Base-by-base conservation (phyloP, 2,329 filamentous ascomycete genomes). In the Plenodomus tracheiphilus region DNA sequence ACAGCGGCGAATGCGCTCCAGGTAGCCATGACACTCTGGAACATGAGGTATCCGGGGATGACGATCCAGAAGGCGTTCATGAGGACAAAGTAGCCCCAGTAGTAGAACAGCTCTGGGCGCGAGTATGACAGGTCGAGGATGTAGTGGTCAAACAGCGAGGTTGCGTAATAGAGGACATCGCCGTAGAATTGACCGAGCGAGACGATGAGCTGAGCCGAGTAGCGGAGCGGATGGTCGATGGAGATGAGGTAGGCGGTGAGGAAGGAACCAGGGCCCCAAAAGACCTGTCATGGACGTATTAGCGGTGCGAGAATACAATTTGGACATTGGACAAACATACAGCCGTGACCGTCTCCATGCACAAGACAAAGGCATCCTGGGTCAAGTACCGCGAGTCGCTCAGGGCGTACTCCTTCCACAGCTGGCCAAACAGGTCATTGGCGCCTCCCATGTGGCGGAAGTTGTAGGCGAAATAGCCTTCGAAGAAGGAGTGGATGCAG, bases 381-480 rank as follows among this genome's bases (percentile, higher is more conserved):
- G 87, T 91, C 60, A 96, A 77, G 66, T 96, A 96, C 37, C 91
- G 82, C 46, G 91, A 95, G 74, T 96, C 91, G 2, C 89, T 92
- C 28, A 92, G 80, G 2, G 89, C 81, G 69, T 96, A 96, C 73
- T 96, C 91, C 69, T 96, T 96, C 91, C 91, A 96, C 38, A 96
- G 78, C 75, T 96, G 90, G 2, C 87, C 89, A 47, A 92, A 87
- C 7, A 94, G 74, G 46, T 86, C 85, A 68, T 91, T 86, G 51
- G 83, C 83, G 10, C 81, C 77, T 0, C 85, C 83, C 68, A 96
- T 80, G 19, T 75, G 76, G 18, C 77, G 73, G 69, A 89, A 87
- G 68, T 92, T 84, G 55, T 82, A 71, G 54, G 91, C 80, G 68
- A 91, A 95, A 72, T 95, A 96, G 32, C 86, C 89, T 76, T 96